These are phyloP conservation scores for Xanthoconium stramineum DNA, from an alignment of 768 basidiomycete genomes.

Conservation along the genomic window DNA sequence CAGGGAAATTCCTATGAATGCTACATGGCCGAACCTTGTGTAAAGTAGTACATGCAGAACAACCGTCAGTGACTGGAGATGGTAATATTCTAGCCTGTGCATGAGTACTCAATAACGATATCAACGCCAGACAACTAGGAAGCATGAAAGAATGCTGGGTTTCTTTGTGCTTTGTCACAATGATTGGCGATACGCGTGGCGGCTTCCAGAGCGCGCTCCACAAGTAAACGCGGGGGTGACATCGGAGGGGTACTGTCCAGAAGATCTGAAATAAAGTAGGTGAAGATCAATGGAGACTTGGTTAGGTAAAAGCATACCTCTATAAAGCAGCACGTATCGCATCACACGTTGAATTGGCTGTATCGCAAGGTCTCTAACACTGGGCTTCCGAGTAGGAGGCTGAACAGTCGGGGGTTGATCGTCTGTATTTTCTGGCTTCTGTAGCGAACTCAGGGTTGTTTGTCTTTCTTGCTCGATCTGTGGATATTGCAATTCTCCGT, in stretches of 20 bases:
- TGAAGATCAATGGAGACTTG: background rate
- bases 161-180: slow-evolving; percentile 60
- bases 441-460: background rate
- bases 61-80: background rate
- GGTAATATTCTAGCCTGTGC: background rate
- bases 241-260: slow-evolving; percentile 45
- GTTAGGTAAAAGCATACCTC: slow-evolving; percentile 39
- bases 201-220: slow-evolving; percentile 56
- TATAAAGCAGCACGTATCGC: slow-evolving; percentile 59
- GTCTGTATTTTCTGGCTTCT: background rate
- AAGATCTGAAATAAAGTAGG: slow-evolving; percentile 40
- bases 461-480: slow-evolving; percentile 3
- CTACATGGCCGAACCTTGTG: background rate
- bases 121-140: slow-evolving; percentile 6
- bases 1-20: slow-evolving; percentile 21
- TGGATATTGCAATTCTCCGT: background rate
- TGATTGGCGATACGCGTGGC: slow-evolving; percentile 56
- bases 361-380: slow-evolving; percentile 59
- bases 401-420: background rate
- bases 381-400: slow-evolving; percentile 20
- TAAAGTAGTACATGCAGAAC: background rate
- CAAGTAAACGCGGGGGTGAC: slow-evolving; percentile 48
- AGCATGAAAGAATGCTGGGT: slow-evolving; percentile 41
- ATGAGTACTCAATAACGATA: slow-evolving; percentile 3
- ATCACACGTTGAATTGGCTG: slow-evolving; percentile 62